Evolutionary conservation across 768 basidiomycete genomes (phyloP), one percentile per base, ranked within the genome.

Genomic region (Strobilomyces echinocephalus): DNA sequence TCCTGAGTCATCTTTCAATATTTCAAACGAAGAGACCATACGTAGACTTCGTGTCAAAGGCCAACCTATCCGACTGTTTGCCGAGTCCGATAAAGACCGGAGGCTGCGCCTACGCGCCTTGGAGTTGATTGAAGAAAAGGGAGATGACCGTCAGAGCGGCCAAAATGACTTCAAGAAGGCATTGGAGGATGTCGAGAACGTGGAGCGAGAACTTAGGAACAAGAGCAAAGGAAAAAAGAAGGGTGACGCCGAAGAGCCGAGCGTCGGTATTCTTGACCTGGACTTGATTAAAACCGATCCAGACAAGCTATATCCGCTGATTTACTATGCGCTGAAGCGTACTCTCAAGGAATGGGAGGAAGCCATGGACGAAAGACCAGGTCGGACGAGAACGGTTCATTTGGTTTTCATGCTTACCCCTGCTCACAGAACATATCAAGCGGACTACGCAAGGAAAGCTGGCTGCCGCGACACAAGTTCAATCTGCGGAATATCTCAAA

Each of bases 271-370:
- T 9, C 73, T 99, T 44, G 92, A 99, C 69, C 69, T 98, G 28
- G 75, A 68, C 7, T 77, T 97, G 55, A 69, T 97, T 64, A 95
- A 93, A 77, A 83, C 82, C 16, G 91, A 98, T 68, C 90, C 93
- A 8, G 91, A 95, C 75, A 97, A 91, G 71, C 74, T 98, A 28
- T 97, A 99, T 66, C 97, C 97, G 0, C 76, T 97, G 62, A 97
- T 99, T 46, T 99, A 99, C 66, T 93, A 94, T 67, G 91, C 94
- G 2, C 74, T 98, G 53, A 97, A 97, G 76, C 79, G 87, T 57
- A 87, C 85, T 6, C 76, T 98, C 48, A 93, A 93, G 63, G 97
- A 99, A 65, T 99, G 97, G 97, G 95, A 85, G 59, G 87, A 93
- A 61, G 88, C 89, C 44, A 88, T 99, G 88, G 91, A 90, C 50